These are phyloP conservation scores for Trichoderma sp. DNA, from an alignment of 2,329 filamentous ascomycete genomes.

Conservation along the genomic window DNA sequence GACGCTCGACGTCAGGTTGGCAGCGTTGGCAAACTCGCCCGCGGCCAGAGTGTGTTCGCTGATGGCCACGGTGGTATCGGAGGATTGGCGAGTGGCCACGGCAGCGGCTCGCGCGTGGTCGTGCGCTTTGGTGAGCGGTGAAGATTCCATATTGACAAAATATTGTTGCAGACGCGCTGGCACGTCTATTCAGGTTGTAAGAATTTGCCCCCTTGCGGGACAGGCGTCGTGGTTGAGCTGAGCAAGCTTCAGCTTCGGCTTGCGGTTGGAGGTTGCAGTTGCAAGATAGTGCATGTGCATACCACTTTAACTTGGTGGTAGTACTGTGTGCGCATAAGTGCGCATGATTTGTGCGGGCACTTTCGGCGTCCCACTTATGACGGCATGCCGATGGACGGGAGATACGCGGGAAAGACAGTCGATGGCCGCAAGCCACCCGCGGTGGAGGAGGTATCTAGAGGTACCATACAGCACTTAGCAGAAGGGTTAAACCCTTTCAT, in stretches of 20 bases:
- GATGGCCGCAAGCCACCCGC: not conserved
- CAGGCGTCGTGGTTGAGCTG: not conserved
- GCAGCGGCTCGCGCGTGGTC: constrained; percentile 86
- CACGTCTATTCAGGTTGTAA: not conserved
- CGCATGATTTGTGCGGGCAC: constrained; percentile 11
- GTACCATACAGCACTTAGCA: no score
- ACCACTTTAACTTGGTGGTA: not conserved
- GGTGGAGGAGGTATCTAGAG: not conserved
- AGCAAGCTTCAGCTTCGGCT: not conserved
- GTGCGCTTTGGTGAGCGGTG: constrained; percentile 63
- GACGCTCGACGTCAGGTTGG: constrained; percentile 63
- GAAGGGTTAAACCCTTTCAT: no score
- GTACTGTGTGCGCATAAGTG: constrained; percentile 12
- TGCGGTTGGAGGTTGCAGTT: not conserved
- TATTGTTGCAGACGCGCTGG: not conserved
- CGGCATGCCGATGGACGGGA: not conserved
- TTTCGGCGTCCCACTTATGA: constrained; percentile 11
- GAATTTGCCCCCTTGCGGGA: not conserved
- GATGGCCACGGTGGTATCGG: constrained; percentile 76
- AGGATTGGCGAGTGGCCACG: constrained; percentile 69
- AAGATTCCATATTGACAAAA: no score
- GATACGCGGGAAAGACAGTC: not conserved
- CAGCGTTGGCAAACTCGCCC: constrained; percentile 80
- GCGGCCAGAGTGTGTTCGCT: constrained; percentile 87
- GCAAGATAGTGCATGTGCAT: not conserved